Conservation (phyloP, 306 rosid species). For the Gleditsia sinensis region DNA sequence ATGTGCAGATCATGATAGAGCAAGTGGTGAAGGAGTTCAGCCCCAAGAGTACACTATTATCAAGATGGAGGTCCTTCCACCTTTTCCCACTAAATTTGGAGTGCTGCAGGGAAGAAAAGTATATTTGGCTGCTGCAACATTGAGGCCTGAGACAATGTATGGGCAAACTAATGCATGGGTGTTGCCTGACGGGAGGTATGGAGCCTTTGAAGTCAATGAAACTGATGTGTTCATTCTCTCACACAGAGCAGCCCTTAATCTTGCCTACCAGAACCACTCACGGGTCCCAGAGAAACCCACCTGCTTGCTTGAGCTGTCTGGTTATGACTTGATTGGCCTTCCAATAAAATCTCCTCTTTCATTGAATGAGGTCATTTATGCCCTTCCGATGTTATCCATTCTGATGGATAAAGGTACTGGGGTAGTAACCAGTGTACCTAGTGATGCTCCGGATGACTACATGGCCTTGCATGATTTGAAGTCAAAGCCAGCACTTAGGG, state of each 20-base stretch:
- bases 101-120: conserved; percentile 76
- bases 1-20: conserved; percentile 97
- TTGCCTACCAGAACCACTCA: conserved; percentile 82
- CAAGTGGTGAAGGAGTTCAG: conserved; percentile 94
- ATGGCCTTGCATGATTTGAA: conserved; percentile 91
- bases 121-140: conserved; percentile 85
- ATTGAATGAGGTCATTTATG: conserved; percentile 69
- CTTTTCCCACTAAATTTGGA: conserved; percentile 68
- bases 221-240: conserved; percentile 74
- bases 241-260: conserved; percentile 81
- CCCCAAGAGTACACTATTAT: conserved; percentile 92
- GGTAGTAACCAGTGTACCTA: conserved; percentile 92
- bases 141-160: conserved; percentile 98
- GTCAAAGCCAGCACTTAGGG: conserved; percentile 73
- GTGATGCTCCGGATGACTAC: conserved; percentile 96
- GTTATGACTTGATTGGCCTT: conserved; percentile 90
- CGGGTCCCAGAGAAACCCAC: conserved; percentile 70
- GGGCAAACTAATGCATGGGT: conserved; percentile 99
- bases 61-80: conserved; percentile 81
- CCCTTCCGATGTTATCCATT: conserved; percentile 93
- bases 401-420: conserved; percentile 97
- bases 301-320: conserved; percentile 75
- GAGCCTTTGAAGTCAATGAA: conserved; percentile 84
- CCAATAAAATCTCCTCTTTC: conserved; percentile 84
- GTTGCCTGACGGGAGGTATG: conserved; percentile 89